Conservation (phyloP, 176 grass and related monocot species). For the Musa acuminata region DNA sequence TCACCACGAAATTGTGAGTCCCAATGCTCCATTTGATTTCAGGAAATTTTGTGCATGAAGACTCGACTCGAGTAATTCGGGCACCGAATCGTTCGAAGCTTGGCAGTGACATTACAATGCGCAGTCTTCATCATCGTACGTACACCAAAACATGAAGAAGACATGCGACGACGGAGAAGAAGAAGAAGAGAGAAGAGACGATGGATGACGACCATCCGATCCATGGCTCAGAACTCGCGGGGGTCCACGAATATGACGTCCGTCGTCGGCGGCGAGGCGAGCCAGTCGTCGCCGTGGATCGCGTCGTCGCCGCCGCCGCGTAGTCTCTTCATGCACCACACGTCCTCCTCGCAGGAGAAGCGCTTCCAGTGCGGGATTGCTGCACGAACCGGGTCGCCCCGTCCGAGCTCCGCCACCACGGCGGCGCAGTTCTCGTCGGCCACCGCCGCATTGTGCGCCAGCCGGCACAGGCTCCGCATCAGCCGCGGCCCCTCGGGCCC, state of each 20-base stretch:
- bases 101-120: neutral
- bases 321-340: slow-evolving; percentile 69
- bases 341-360: slow-evolving; percentile 72
- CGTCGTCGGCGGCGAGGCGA: slow-evolving; percentile 16
- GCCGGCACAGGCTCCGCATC: slow-evolving; percentile 42
- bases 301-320: neutral
- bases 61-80: too few relatives aligned
- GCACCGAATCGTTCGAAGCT: too few relatives aligned
- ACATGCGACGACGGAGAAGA: neutral
- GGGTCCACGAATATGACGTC: slow-evolving; percentile 55
- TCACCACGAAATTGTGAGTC: too few relatives aligned
- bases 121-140: neutral
- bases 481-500: slow-evolving; percentile 37
- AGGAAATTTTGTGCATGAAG: too few relatives aligned
- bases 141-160: slow-evolving; percentile 9
- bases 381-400: slow-evolving; percentile 30
- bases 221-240: slow-evolving; percentile 37
- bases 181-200: neutral
- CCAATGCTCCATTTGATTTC: too few relatives aligned
- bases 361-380: slow-evolving; percentile 44
- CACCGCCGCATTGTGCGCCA: slow-evolving; percentile 48
- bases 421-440: slow-evolving; percentile 32
- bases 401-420: slow-evolving; percentile 33
- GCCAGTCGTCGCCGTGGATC: slow-evolving; percentile 24
- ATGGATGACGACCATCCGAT: neutral